Conservation (phyloP, 2,329 filamentous ascomycete species). For the Fusarium sp. region DNA sequence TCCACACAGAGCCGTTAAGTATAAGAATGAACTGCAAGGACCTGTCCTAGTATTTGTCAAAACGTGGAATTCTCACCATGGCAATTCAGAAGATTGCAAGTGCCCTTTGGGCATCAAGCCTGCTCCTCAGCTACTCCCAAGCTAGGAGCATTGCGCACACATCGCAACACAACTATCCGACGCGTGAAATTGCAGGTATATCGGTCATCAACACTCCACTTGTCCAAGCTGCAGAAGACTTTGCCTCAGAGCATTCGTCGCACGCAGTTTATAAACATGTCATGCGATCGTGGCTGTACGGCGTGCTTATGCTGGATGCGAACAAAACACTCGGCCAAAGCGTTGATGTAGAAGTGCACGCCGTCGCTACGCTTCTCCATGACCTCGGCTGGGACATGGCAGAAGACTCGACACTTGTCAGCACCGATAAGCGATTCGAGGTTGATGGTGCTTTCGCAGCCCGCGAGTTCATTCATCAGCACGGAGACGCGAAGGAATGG, state of each 20-base stretch:
- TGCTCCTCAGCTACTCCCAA: not conserved
- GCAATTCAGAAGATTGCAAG: not conserved
- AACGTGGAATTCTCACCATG: not conserved
- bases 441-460: too few species aligned
- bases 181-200: constrained; percentile 7
- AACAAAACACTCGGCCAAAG: constrained; percentile 11
- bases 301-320: constrained; percentile 2
- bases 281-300: constrained; percentile 27
- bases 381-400: constrained; percentile 7
- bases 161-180: not conserved
- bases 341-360: constrained; percentile 3
- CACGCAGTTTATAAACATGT: constrained; percentile 33
- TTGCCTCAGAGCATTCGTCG: constrained; percentile 9
- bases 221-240: constrained; percentile 6
- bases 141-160: fast-evolving
- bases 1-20: too few species aligned
- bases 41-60: not conserved
- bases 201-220: constrained; percentile 17
- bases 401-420: too few species aligned
- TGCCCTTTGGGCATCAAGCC: not conserved
- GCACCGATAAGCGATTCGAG: too few species aligned
- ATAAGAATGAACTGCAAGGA: too few species aligned
- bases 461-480: too few species aligned
- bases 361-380: constrained; percentile 23
- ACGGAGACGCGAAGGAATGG: too few species aligned